phyloP scores from a whole-genome alignment of 495 filamentous ascomycete genomes.

The Filosporella fistucella region DNA sequence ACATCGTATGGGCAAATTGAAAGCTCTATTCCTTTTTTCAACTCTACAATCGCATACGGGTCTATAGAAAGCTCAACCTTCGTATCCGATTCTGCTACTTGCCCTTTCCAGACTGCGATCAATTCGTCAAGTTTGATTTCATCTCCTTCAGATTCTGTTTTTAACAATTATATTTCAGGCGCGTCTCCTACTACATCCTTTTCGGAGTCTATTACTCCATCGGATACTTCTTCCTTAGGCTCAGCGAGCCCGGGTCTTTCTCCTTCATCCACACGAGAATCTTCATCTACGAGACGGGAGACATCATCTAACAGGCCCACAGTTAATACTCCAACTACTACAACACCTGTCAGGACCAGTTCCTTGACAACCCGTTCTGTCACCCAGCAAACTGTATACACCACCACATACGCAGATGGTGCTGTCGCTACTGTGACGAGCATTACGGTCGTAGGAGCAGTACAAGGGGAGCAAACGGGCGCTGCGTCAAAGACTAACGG shows the following conservation, averaged over 20 bases:
- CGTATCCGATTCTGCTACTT: no score
- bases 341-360: neutral
- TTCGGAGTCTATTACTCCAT: no score
- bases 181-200: slow-evolving; percentile 1
- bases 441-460: slow-evolving; percentile 19
- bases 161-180: slow-evolving; percentile 19
- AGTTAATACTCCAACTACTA: slow-evolving; percentile 2
- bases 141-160: neutral
- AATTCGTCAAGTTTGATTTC: slow-evolving; percentile 2
- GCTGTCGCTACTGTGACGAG: slow-evolving; percentile 11
- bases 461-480: slow-evolving; percentile 1
- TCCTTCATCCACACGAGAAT: neutral
- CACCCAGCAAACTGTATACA: slow-evolving; percentile 18
- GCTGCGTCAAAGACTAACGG: slow-evolving; percentile 1
- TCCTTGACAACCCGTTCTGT: slow-evolving; percentile 1
- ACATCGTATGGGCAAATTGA: no score
- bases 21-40: no score
- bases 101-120: no score
- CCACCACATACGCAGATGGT: slow-evolving; percentile 16
- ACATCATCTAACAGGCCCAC: slow-evolving; percentile 7
- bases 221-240: neutral
- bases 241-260: slow-evolving; percentile 4
- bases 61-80: no score
- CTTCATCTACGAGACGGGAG: neutral
- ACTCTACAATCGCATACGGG: no score